phyloP scores from a whole-genome alignment of 108 stramenopile species.

The Cyclotella distinguenda region DNA sequence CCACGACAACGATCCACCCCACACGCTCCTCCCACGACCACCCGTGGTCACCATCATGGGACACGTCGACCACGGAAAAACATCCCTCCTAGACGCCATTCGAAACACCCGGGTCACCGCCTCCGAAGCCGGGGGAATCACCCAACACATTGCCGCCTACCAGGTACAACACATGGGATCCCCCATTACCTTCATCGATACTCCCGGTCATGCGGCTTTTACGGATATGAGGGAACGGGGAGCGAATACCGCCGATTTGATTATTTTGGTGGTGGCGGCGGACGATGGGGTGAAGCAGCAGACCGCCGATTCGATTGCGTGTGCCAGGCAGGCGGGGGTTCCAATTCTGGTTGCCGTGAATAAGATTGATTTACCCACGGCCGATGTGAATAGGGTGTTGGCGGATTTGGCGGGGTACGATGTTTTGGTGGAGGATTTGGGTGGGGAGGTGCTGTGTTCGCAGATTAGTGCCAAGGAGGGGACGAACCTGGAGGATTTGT shows the following conservation, averaged over 20 bases:
- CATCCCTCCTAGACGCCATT: slow-evolving; percentile 95
- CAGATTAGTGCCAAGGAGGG: slow-evolving; percentile 92
- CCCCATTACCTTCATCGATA: slow-evolving; percentile 97
- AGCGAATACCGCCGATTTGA: slow-evolving; percentile 97
- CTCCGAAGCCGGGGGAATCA: slow-evolving; percentile 99
- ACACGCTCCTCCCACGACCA: slow-evolving; percentile 72
- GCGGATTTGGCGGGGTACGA: slow-evolving; percentile 91
- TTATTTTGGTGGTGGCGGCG: slow-evolving; percentile 98
- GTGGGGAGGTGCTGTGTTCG: slow-evolving; percentile 90
- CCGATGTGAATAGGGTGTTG: slow-evolving; percentile 79
- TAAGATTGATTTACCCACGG: slow-evolving; percentile 92
- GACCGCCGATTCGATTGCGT: slow-evolving; percentile 95
- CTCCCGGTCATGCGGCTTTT: slow-evolving; percentile 99
- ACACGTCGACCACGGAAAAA: slow-evolving; percentile 99
- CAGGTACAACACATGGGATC: slow-evolving; percentile 75
- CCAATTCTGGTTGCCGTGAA: slow-evolving; percentile 96
- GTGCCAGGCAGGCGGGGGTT: slow-evolving; percentile 90
- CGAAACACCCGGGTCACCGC: slow-evolving; percentile 88
- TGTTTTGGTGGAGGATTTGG: slow-evolving; percentile 90
- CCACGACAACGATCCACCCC: slow-evolving; percentile 71
- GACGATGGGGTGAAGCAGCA: slow-evolving; percentile 99
- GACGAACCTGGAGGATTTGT: slow-evolving; percentile 90
- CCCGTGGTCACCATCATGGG: slow-evolving; percentile 99
- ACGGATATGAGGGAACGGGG: slow-evolving; percentile 96
- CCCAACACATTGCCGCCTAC: slow-evolving; percentile 96